A percentile compares a stretch with the other conserved stretches of the same genome.
phyloP scores from a whole-genome alignment of 176 grass and related monocot species.

The Hordeum marinum region DNA sequence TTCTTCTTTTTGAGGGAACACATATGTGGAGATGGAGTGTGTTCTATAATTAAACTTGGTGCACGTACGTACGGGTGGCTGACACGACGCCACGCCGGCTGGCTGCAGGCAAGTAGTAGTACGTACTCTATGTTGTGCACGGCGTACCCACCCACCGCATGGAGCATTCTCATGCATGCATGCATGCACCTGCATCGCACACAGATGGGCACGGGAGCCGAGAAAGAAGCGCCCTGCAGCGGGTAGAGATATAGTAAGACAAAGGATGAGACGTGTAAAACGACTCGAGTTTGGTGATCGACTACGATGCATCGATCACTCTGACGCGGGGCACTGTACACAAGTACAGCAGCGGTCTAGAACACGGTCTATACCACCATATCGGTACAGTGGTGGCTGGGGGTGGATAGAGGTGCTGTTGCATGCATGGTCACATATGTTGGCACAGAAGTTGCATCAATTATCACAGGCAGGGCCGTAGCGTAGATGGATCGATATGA shows the following conservation, averaged over 20 bases:
- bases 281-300: constrained; percentile 15
- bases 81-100: not conserved
- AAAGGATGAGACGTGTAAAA: constrained; percentile 22
- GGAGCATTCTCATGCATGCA: not conserved
- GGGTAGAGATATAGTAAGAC: not conserved
- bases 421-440: not conserved
- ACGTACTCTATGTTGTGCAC: not conserved
- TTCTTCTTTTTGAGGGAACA: no score
- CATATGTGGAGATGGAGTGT: not conserved
- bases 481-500: not conserved
- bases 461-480: not conserved
- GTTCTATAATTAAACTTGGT: not conserved
- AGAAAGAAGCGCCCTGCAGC: not conserved
- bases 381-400: not conserved
- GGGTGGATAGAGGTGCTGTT: not conserved
- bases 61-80: not conserved
- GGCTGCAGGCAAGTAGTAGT: not conserved
- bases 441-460: constrained; percentile 2
- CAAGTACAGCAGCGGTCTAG: not conserved
- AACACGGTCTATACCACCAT: not conserved
- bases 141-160: not conserved
- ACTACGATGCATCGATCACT: not conserved
- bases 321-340: not conserved
- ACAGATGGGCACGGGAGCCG: not conserved
- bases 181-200: not conserved